These are phyloP conservation scores for Solanum hybrid DNA, from an alignment of 305 asterid genomes.

Conservation along the genomic window DNA sequence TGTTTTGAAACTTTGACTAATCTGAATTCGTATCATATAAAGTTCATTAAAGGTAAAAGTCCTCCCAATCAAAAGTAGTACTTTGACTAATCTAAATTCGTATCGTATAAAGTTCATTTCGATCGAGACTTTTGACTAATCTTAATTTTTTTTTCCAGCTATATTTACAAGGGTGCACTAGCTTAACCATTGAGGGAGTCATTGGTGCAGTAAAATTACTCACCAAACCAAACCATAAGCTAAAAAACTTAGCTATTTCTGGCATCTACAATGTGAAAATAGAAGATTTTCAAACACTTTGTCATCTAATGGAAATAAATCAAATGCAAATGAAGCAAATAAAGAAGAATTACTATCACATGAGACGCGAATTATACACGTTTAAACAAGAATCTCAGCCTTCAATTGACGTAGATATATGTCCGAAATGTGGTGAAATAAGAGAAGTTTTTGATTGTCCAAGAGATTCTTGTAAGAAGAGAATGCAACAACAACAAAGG, in stretches of 20 bases:
- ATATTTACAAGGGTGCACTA: constrained; percentile 55
- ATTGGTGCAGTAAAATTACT: constrained; percentile 38
- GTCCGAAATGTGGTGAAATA: constrained; percentile 43
- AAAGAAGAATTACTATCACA: constrained; percentile 22
- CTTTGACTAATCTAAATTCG: not conserved
- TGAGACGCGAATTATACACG: constrained; percentile 7
- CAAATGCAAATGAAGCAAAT: constrained; percentile 2
- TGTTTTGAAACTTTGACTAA: not conserved
- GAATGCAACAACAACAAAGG: constrained; percentile 1
- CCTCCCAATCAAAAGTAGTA: no score
- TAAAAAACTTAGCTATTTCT: constrained; percentile 31
- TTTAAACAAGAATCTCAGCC: constrained; percentile 3
- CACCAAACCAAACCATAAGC: constrained; percentile 18
- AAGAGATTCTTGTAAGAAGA: constrained; percentile 16
- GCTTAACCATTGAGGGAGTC: constrained; percentile 53
- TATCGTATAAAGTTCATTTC: not conserved
- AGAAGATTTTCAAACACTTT: constrained; percentile 37
- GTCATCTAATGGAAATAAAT: constrained; percentile 18
- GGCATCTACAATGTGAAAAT: constrained; percentile 34
- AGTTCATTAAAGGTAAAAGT: not conserved
- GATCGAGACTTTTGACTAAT: not conserved
- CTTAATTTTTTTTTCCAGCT: constrained; percentile 29
- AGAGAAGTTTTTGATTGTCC: constrained; percentile 58
- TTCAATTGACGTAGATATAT: constrained; percentile 43
- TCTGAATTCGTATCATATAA: not conserved